Conservation (phyloP, 768 basidiomycete genomes). For the Boletus bicolor region DNA sequence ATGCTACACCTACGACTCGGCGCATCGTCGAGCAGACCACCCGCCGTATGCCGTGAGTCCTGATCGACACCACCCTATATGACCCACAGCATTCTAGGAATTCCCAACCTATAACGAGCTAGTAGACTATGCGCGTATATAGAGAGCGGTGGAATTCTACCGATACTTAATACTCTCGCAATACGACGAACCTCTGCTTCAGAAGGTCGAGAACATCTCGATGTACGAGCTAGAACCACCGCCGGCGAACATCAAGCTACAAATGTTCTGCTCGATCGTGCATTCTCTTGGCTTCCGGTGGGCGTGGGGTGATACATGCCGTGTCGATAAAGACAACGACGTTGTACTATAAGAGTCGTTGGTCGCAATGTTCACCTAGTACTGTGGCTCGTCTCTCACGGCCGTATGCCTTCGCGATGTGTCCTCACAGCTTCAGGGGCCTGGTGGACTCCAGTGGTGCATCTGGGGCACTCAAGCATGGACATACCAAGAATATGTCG, state of each 20-base stretch:
- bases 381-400: conserved; percentile 7
- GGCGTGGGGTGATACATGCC: conserved; percentile 19
- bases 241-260: conserved; percentile 2
- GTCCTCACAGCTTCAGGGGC: neutral
- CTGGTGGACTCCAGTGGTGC: neutral
- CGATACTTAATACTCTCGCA: conserved; percentile 13
- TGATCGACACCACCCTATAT: conserved; percentile 1
- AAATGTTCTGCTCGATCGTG: neutral
- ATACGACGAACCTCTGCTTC: conserved; percentile 1
- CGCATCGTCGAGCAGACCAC: neutral
- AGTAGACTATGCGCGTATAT: conserved; percentile 1
- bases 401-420: conserved; percentile 11
- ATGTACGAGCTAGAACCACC: conserved; percentile 5
- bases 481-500: conserved; percentile 14
- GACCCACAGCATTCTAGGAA: conserved; percentile 4
- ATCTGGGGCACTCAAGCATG: conserved; percentile 16
- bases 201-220: conserved; percentile 1
- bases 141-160: conserved; percentile 3
- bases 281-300: neutral
- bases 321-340: neutral
- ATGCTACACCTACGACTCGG: neutral
- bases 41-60: neutral
- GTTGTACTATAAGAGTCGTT: conserved; percentile 13
- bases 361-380: conserved; percentile 17
- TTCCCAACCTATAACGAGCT: conserved; percentile 5